Conservation (phyloP, 1,284 basidiomycete genomes). For the Ceratobasidium sp. region DNA sequence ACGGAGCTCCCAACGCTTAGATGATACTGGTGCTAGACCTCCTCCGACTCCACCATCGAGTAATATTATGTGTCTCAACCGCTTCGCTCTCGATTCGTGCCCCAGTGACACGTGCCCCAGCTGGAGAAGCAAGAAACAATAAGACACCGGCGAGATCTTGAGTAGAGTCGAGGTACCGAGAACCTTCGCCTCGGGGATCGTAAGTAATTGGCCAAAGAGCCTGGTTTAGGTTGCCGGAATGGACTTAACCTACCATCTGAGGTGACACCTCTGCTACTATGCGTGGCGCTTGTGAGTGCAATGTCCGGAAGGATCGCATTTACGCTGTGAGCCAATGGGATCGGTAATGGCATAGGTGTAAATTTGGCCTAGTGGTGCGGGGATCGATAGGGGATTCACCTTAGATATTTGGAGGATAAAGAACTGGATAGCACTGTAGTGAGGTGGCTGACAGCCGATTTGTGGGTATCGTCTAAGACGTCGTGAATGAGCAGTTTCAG, state of each 20-base stretch:
- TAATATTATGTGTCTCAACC: constrained; percentile 3
- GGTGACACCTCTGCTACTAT: background rate
- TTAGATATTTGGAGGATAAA: constrained; percentile 15
- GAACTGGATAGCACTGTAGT: constrained; percentile 52
- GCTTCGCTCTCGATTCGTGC: constrained; percentile 57
- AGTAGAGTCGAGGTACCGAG: constrained; percentile 70
- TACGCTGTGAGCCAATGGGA: constrained; percentile 13
- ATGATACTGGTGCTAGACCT: background rate
- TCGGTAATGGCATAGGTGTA: background rate
- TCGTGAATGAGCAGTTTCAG: background rate
- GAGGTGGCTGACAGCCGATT: constrained; percentile 75
- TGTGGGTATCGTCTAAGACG: constrained; percentile 72
- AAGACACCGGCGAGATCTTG: constrained; percentile 77
- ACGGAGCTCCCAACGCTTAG: too few relatives aligned
- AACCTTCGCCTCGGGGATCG: constrained; percentile 8
- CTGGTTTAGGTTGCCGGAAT: constrained; percentile 4
- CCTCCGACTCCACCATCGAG: constrained; percentile 28
- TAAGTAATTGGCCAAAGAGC: background rate
- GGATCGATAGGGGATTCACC: constrained; percentile 10
- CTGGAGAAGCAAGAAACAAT: constrained; percentile 74
- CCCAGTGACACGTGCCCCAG: constrained; percentile 74
- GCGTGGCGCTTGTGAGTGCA: constrained; percentile 10
- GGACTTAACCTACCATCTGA: constrained; percentile 7
- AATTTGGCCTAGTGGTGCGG: background rate
- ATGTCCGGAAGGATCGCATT: constrained; percentile 40